Percentiles rank a stretch among this genome's conserved stretches.
Evolutionary conservation across 345 rosid genomes (phyloP).

Genomic region (Hibiscus mutabilis): DNA sequence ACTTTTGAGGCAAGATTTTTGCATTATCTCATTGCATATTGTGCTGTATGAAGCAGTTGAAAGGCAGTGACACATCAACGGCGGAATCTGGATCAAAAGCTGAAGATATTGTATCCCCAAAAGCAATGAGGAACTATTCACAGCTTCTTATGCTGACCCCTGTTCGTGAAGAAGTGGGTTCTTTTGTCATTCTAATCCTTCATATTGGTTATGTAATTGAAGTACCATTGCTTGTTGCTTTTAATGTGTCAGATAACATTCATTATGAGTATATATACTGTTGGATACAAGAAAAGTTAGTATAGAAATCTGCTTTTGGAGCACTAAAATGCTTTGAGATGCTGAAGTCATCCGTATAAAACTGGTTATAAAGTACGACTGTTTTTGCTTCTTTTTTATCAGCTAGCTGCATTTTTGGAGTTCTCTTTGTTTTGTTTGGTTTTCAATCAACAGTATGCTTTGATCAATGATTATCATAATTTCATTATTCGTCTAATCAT

Average conservation of each 20-base stretch:
- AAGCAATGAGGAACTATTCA: constrained; percentile 73
- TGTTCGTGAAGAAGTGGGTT: constrained; percentile 89
- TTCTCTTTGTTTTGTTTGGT: not conserved
- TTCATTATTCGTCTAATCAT: not conserved
- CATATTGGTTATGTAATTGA: not conserved
- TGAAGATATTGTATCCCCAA: constrained; percentile 84
- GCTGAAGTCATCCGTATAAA: not conserved
- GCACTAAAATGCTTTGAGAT: not conserved
- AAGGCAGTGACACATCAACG: constrained; percentile 91
- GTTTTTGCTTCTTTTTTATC: not conserved
- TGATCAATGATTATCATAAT: not conserved
- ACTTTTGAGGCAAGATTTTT: not conserved
- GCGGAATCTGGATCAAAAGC: constrained; percentile 99
- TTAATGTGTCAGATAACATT: not conserved
- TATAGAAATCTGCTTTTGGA: not conserved
- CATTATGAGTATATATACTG: not conserved
- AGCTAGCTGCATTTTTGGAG: not conserved
- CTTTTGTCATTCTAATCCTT: not conserved
- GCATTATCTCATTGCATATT: not conserved
- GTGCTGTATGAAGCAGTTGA: constrained; percentile 44
- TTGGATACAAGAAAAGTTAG: not conserved
- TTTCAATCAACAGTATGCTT: not conserved
- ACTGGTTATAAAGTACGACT: not conserved
- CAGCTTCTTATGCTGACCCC: constrained; percentile 90
- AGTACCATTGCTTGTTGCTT: not conserved